These are phyloP conservation scores for Pichia terricola DNA, from an alignment of 1,139 yeast species.

Conservation along the genomic window DNA sequence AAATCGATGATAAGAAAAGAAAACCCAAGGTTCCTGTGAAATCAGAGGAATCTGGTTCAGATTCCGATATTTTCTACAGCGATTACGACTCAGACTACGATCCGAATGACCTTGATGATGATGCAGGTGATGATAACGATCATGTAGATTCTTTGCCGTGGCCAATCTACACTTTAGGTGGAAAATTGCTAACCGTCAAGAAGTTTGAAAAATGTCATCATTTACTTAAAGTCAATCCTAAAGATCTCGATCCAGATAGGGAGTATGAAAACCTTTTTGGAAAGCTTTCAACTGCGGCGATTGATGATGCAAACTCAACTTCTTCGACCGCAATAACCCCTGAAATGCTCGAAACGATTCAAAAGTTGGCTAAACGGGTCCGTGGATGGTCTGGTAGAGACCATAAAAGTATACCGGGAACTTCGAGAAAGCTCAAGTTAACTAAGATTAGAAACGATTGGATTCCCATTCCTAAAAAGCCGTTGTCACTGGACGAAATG, in stretches of 20 bases:
- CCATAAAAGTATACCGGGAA: constrained; percentile 62
- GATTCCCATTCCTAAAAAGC: constrained; percentile 62
- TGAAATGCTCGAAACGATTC: constrained; percentile 55
- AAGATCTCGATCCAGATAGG: constrained; percentile 67
- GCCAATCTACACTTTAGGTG: constrained; percentile 31
- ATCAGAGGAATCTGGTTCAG: constrained; percentile 1
- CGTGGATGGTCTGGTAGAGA: constrained; percentile 84
- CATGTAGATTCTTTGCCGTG: constrained; percentile 17
- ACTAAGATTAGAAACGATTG: constrained; percentile 76
- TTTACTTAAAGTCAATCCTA: constrained; percentile 38
- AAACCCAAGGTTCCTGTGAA: constrained; percentile 1
- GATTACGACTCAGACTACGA: constrained; percentile 18
- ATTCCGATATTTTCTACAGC: constrained; percentile 5
- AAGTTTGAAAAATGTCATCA: constrained; percentile 32
- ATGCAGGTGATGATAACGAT: constrained; percentile 17
- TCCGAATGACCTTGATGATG: constrained; percentile 14
- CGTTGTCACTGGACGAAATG: constrained; percentile 54
- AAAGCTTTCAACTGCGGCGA: constrained; percentile 54
- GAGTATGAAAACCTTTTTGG: constrained; percentile 73
- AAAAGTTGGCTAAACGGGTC: constrained; percentile 49
- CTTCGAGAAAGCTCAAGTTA: constrained; percentile 53
- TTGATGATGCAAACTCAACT: constrained; percentile 65
- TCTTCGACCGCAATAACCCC: constrained; percentile 53
- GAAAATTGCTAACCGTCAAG: constrained; percentile 36
- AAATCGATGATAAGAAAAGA: constrained; percentile 6